phyloP scores from a whole-genome alignment of 129 eudicot genomes.

The Centaurea solstitialis region DNA sequence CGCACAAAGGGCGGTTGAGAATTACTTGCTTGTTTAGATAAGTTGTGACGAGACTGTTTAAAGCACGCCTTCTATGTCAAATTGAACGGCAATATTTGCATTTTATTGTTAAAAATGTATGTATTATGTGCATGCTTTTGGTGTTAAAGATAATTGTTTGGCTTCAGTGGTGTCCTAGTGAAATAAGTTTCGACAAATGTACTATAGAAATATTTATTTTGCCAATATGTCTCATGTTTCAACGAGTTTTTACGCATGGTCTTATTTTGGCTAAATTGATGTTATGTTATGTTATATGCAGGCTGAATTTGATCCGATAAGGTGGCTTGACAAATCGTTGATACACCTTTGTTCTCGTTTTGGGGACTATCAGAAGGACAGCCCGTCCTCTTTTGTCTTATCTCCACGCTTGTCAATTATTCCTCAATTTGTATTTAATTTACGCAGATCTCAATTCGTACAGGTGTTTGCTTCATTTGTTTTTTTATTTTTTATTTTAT shows the following conservation, averaged over 20 bases:
- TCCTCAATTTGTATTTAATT: constrained; percentile 91
- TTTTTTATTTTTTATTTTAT: not conserved
- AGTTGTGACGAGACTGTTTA: not conserved
- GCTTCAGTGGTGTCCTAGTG: not conserved
- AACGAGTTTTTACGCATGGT: no score
- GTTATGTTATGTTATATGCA: constrained; percentile 27
- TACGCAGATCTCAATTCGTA: constrained; percentile 92
- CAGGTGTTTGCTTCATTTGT: constrained; percentile 43
- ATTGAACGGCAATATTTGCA: not conserved
- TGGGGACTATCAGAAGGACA: constrained; percentile 96
- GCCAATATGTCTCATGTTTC: no score
- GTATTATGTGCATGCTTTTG: not conserved
- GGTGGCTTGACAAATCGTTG: constrained; percentile 95
- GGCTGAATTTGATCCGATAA: constrained; percentile 99
- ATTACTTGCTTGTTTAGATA: not conserved
- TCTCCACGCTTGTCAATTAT: constrained; percentile 89
- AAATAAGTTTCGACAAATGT: not conserved
- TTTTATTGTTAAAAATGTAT: not conserved
- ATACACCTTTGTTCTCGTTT: constrained; percentile 90
- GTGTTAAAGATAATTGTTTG: not conserved
- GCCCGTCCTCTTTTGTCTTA: constrained; percentile 85
- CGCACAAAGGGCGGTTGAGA: not conserved
- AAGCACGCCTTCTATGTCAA: not conserved
- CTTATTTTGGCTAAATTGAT: no score
- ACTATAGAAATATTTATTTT: no score